These are phyloP conservation scores for Trichoderma gamsii DNA, from an alignment of 495 filamentous ascomycete species.

Conservation along the genomic window DNA sequence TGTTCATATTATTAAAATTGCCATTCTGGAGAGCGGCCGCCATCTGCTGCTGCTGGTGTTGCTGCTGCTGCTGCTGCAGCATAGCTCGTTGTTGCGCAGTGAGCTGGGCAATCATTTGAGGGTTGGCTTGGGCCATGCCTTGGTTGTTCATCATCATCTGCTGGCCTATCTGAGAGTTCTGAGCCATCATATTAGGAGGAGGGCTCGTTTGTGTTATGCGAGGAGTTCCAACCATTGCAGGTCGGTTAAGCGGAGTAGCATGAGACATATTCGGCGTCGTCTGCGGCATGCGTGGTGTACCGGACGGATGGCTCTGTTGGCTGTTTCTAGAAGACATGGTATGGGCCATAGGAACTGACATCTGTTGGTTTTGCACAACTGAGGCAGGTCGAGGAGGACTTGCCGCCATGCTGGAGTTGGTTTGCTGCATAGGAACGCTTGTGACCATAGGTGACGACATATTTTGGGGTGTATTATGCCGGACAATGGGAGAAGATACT, in stretches of 20 bases:
- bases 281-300: conserved; percentile 75
- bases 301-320: conserved; percentile 69
- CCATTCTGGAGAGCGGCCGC: conserved; percentile 31
- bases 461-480: conserved; percentile 72
- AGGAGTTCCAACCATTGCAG: conserved; percentile 61
- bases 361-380: conserved; percentile 63
- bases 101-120: conserved; percentile 38
- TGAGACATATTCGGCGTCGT: conserved; percentile 73
- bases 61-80: conserved; percentile 26
- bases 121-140: conserved; percentile 40
- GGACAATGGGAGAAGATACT: conserved; percentile 70
- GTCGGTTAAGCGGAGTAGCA: conserved; percentile 61
- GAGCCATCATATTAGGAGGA: conserved; percentile 51
- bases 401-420: conserved; percentile 71
- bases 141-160: conserved; percentile 48
- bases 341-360: conserved; percentile 54
- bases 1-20: conserved; percentile 32
- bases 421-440: conserved; percentile 69
- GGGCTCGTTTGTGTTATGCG: conserved; percentile 69
- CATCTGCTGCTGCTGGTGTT: conserved; percentile 38
- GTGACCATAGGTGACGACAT: conserved; percentile 68
- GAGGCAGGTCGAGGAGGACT: conserved; percentile 74
- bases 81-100: conserved; percentile 46
- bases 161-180: conserved; percentile 53
- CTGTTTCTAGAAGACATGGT: conserved; percentile 73